Conservation (phyloP, 78 protist genomes). For the Dictyostelium capitatum region DNA sequence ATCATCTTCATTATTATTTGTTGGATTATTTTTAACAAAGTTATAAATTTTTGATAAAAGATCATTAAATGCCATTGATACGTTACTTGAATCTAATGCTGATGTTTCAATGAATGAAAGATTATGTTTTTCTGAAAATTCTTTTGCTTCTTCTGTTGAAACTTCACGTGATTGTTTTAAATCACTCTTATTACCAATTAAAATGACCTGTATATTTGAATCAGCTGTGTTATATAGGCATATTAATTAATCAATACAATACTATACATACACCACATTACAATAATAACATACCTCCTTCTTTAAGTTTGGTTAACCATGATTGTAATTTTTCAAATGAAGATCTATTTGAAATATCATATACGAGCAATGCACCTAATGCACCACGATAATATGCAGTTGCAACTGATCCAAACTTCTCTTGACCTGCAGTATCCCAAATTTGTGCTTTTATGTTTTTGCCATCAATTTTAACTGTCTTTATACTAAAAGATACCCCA, state of each 20-base stretch:
- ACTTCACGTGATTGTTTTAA: conserved; percentile 68
- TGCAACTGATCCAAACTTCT: neutral
- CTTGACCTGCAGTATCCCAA: conserved; percentile 92
- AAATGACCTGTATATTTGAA: conserved; percentile 82
- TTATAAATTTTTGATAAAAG: neutral
- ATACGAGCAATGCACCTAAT: no score
- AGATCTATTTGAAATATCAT: no score
- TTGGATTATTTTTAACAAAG: no score
- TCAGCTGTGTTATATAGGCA: neutral
- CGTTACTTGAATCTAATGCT: conserved; percentile 45
- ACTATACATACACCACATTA: no score
- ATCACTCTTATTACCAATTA: conserved; percentile 98
- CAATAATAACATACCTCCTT: no score
- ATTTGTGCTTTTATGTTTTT: conserved; percentile 91
- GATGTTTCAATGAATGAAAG: conserved; percentile 88
- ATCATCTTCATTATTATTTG: no score
- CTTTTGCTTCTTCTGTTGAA: conserved; percentile 71
- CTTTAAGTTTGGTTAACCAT: neutral
- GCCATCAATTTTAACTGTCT: conserved; percentile 64
- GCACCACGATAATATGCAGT: no score
- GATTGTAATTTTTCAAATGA: no score
- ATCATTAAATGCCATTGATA: neutral
- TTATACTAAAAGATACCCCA: no score
- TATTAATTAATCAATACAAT: no score
- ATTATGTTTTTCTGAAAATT: conserved; percentile 33